A percentile compares a stretch with the other conserved stretches of the same genome.
Evolutionary conservation across 2,329 filamentous ascomycete species (phyloP).

Genomic region (Colletotrichum sp.): DNA sequence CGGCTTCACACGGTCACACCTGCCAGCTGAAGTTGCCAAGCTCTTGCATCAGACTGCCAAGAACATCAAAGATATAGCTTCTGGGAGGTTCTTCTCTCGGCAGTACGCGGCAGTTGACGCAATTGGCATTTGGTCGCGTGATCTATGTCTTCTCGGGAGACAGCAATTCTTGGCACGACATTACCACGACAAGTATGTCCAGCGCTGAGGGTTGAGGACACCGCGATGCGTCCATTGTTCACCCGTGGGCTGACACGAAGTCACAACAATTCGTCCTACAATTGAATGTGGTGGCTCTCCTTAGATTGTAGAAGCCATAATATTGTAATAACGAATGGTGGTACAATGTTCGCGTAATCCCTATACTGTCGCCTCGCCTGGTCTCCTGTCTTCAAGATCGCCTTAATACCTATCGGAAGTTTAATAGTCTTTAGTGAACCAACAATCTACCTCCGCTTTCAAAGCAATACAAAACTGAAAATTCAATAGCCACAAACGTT

Average conservation of each 20-base stretch:
- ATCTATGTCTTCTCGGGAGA: neutral
- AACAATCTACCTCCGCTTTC: too few relatives aligned
- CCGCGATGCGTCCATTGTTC: neutral
- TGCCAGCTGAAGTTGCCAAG: neutral
- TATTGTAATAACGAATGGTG: too few relatives aligned
- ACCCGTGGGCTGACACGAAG: fast-evolving
- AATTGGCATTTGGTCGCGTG: neutral
- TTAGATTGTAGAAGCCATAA: too few relatives aligned
- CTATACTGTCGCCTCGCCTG: too few relatives aligned
- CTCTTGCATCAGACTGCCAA: neutral
- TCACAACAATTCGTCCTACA: too few relatives aligned
- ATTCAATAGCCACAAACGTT: too few relatives aligned
- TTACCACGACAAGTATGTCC: neutral
- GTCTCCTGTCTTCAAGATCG: too few relatives aligned
- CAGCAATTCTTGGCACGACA: neutral
- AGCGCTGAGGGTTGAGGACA: neutral
- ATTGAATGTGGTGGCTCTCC: too few relatives aligned
- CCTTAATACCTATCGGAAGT: too few relatives aligned
- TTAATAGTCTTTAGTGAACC: too few relatives aligned
- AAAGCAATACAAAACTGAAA: too few relatives aligned
- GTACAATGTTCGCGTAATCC: too few relatives aligned
- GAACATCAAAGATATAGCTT: neutral
- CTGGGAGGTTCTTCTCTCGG: neutral
- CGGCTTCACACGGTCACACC: neutral
- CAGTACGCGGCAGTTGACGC: neutral